phyloP scores from a whole-genome alignment of 148 eudicot genomes.

The Polygonum maritimum region DNA sequence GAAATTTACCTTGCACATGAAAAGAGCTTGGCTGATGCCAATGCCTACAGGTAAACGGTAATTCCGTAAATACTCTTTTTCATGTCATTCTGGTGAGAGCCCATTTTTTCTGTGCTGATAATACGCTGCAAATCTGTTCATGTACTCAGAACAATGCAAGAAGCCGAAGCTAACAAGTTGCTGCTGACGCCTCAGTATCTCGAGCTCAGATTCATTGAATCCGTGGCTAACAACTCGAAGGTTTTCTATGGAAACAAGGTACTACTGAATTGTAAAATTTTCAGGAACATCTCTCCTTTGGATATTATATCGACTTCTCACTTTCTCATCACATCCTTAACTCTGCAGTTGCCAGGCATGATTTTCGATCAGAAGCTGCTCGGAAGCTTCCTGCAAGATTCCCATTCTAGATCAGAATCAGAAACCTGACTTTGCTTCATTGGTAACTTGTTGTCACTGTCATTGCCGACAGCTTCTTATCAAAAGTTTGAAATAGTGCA shows the following conservation, averaged over 20 bases:
- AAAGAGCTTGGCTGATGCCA: conserved; percentile 82
- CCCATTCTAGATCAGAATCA: background rate
- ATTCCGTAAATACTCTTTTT: background rate
- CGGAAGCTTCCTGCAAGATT: conserved; percentile 47
- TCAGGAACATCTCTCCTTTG: background rate
- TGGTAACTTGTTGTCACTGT: background rate
- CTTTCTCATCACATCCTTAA: conserved; percentile 1
- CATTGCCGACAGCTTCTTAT: background rate
- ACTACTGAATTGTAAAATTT: background rate
- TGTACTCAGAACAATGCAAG: conserved; percentile 60
- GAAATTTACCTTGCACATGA: conserved; percentile 80
- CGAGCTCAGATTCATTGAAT: conserved; percentile 77
- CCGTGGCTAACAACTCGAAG: conserved; percentile 75
- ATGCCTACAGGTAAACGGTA: conserved; percentile 42
- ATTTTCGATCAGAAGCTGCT: conserved; percentile 75
- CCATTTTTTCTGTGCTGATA: background rate
- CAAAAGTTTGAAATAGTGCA: background rate
- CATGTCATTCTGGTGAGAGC: background rate
- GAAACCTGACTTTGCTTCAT: background rate
- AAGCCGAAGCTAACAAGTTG: conserved; percentile 86
- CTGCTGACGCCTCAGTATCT: conserved; percentile 73
- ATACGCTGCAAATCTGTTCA: background rate
- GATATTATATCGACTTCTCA: background rate
- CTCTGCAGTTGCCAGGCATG: conserved; percentile 71
- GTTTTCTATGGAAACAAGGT: conserved; percentile 89